Evolutionary conservation across 2,329 filamentous ascomycete species (phyloP).

Genomic region (Epichloe festucae): DNA sequence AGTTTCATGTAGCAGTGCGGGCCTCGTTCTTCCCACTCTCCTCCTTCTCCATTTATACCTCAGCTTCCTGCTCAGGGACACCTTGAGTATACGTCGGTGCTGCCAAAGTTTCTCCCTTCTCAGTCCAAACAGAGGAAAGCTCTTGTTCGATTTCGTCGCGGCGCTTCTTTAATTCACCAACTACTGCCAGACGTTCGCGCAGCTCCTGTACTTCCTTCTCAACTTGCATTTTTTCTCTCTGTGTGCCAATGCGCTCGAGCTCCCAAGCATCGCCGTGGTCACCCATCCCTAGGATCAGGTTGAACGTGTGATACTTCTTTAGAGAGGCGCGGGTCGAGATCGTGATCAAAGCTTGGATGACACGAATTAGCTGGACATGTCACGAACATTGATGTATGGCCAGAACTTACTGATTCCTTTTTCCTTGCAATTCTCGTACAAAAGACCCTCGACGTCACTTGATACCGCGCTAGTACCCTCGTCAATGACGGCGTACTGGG

Average conservation of each 20-base stretch:
- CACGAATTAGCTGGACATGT: slow-evolving; percentile 5
- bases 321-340: slow-evolving; percentile 89
- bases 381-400: background rate
- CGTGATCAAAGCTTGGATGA: slow-evolving; percentile 64
- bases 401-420: slow-evolving; percentile 71
- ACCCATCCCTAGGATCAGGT: slow-evolving; percentile 72
- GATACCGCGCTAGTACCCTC: slow-evolving; percentile 92
- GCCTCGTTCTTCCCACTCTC: background rate
- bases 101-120: slow-evolving; percentile 33
- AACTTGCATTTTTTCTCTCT: slow-evolving; percentile 81
- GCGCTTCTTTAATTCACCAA: slow-evolving; percentile 71
- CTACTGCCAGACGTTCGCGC: slow-evolving; percentile 63
- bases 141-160: slow-evolving; percentile 73
- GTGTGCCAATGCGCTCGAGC: slow-evolving; percentile 85
- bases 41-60: background rate
- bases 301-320: slow-evolving; percentile 91
- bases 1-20: no score
- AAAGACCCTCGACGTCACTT: slow-evolving; percentile 80
- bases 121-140: slow-evolving; percentile 51
- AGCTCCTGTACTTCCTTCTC: slow-evolving; percentile 84
- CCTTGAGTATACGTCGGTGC: slow-evolving; percentile 30
- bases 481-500: slow-evolving; percentile 85
- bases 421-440: slow-evolving; percentile 89
- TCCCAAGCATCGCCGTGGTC: slow-evolving; percentile 79
- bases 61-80: slow-evolving; percentile 1